Base-by-base conservation (phyloP, 352 stramenopile genomes). In the Phytophthora pluvialis region DNA sequence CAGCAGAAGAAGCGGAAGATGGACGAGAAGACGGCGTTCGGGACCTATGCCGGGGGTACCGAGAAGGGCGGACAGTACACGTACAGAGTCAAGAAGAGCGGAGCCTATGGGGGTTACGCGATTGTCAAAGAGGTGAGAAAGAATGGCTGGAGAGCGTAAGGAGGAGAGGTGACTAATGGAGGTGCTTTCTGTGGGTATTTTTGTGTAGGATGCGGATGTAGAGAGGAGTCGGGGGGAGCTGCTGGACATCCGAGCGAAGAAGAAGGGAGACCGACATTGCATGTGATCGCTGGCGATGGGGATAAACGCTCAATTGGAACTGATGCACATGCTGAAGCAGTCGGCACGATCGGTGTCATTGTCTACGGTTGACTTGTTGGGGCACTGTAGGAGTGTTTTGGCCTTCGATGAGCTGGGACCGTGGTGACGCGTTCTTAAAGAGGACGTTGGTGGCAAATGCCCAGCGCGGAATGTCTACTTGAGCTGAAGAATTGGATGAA, bases 241-340 rank as follows among this genome's bases (percentile, higher is more conserved):
- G 15, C 70, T 97, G 21, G 83, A 97, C 49, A 61, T 96, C 36
- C 80, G 91, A 21, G 61, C 73, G 25, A 97, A 95, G 66, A 94
- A 92, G 72, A 97, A 97, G 59, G 85, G 87, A 31, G 91, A 97
- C 53, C 77, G 83, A 6, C 74, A 93, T 64, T 94, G 86, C 60
- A 94, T 93, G 81, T 93, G 64, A 77, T 44, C 18, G 18, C 38
- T 44, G 11, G 31, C 31, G 10, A 35, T 35, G 31, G 31, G 10
- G 6, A 21, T 29, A 46, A 15, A 46, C 16, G 40, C 5, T 46
- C 26, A 31, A 29, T 5, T 13, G 21, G 6, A 44, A 26, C 12
- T 28, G 5, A 26, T 8, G 38, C 15, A 42, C 21, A 21, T 21
- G 21, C 2, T 2, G 21, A 21, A 21, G 21, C 21, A 21, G 21